Evolutionary conservation across 2,329 filamentous ascomycete genomes (phyloP).

Genomic region (Aspergillus sojae): DNA sequence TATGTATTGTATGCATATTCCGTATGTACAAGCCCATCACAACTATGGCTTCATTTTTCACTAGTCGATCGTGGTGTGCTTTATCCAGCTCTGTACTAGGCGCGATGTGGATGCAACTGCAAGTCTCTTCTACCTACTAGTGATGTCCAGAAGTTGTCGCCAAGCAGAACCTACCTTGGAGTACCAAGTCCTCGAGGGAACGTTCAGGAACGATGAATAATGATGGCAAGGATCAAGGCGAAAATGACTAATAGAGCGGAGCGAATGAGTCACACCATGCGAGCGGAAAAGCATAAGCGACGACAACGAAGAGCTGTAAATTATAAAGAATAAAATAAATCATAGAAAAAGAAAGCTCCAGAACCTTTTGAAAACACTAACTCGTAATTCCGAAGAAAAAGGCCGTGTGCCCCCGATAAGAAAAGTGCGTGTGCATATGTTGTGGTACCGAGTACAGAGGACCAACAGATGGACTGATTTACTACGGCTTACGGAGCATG

Average conservation of each 20-base stretch:
- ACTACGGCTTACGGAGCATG: too few relatives aligned
- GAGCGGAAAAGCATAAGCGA: constrained; percentile 2
- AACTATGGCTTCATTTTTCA: not conserved
- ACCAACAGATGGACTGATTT: not conserved
- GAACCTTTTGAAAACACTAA: not conserved
- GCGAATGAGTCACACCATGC: constrained; percentile 1
- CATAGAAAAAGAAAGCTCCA: not conserved
- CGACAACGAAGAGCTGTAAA: not conserved
- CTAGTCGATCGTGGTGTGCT: not conserved
- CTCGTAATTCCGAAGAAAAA: not conserved
- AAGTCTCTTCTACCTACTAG: not conserved
- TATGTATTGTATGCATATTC: not conserved
- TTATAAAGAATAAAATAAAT: not conserved
- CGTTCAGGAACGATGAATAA: not conserved
- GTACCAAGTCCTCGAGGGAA: not conserved
- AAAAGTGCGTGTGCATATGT: constrained; percentile 3
- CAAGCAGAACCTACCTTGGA: not conserved
- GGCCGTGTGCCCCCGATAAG: not conserved
- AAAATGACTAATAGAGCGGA: not conserved
- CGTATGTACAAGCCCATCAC: not conserved
- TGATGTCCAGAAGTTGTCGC: not conserved
- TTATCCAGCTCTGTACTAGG: not conserved
- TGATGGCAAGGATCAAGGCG: not conserved
- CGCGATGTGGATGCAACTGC: too few relatives aligned
- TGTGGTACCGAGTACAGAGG: not conserved